Percentiles rank a stretch among this genome's conserved stretches.
These are phyloP conservation scores for Ananas comosus DNA, from an alignment of 176 grass and related monocot species.

Conservation along the genomic window DNA sequence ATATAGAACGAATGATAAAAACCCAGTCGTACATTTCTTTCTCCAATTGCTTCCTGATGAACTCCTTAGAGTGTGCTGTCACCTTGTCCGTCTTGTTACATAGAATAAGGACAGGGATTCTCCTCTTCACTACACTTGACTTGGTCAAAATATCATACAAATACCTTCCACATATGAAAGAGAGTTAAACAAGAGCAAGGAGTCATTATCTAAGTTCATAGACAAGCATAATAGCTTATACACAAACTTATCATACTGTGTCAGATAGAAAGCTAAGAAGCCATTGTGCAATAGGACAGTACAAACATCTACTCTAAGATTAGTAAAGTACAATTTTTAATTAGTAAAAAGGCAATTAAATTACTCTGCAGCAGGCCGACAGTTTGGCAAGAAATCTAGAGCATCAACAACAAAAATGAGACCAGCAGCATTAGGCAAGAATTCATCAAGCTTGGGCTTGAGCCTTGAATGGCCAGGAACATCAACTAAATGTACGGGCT, in stretches of 20 bases:
- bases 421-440: conserved; percentile 65
- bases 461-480: conserved; percentile 95
- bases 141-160: conserved; percentile 94
- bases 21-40: conserved; percentile 79
- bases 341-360: conserved; percentile 13
- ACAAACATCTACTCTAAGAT: background rate
- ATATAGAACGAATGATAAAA: background rate
- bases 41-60: conserved; percentile 94
- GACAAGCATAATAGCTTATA: background rate
- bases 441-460: conserved; percentile 80
- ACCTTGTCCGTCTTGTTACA: conserved; percentile 98
- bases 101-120: conserved; percentile 65
- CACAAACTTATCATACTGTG: too few relatives aligned
- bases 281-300: background rate
- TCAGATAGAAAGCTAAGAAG: background rate
- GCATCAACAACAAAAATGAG: conserved; percentile 78
- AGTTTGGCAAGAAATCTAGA: conserved; percentile 80
- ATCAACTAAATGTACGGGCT: conserved; percentile 84
- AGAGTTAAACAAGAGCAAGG: background rate
- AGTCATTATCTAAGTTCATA: background rate
- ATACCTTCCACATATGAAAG: conserved; percentile 39
- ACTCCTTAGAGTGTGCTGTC: conserved; percentile 95
- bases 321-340: background rate
- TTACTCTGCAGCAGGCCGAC: conserved; percentile 82
- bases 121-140: conserved; percentile 64